Evolutionary conservation across 331 rosid genomes (phyloP).

Genomic region (Quercus lobata): DNA sequence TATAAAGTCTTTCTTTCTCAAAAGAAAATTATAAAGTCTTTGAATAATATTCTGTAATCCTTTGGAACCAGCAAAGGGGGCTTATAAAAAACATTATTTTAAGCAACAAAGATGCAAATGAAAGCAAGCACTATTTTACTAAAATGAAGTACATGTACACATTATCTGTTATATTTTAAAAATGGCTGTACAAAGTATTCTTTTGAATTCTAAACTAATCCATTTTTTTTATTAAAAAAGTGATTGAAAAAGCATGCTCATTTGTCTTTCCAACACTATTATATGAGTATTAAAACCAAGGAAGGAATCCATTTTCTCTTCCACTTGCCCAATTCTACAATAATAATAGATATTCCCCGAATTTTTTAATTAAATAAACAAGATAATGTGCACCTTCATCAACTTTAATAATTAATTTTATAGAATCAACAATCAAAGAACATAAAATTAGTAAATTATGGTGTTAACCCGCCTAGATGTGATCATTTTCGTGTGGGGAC

Average conservation of each 20-base stretch:
- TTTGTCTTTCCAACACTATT: conserved; percentile 28
- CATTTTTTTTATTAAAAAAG: background rate
- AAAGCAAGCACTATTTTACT: conserved; percentile 19
- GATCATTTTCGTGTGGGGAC: conserved; percentile 26
- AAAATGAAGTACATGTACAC: conserved; percentile 25
- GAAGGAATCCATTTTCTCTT: conserved; percentile 22
- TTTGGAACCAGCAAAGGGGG: conserved; percentile 24
- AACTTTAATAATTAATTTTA: background rate
- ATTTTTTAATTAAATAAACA: conserved; percentile 25
- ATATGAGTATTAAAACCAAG: conserved; percentile 25
- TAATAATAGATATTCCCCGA: conserved; percentile 20
- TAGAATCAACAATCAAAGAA: background rate
- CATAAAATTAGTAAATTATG: conserved; percentile 34
- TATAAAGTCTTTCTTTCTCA: conserved; percentile 20
- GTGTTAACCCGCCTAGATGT: conserved; percentile 35
- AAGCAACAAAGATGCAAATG: conserved; percentile 20
- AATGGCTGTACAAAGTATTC: background rate
- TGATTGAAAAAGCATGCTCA: conserved; percentile 23
- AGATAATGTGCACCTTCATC: conserved; percentile 17
- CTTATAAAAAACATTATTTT: conserved; percentile 11
- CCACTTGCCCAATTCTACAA: conserved; percentile 29
- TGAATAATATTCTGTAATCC: conserved; percentile 11
- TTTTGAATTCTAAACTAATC: conserved; percentile 18
- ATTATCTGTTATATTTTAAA: conserved; percentile 8
- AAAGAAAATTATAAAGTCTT: conserved; percentile 13